A percentile compares a stretch with the other conserved stretches of the same genome.
phyloP scores from a whole-genome alignment of 169 alveolate genomes.

The Cryptosporidium tyzzeri region DNA sequence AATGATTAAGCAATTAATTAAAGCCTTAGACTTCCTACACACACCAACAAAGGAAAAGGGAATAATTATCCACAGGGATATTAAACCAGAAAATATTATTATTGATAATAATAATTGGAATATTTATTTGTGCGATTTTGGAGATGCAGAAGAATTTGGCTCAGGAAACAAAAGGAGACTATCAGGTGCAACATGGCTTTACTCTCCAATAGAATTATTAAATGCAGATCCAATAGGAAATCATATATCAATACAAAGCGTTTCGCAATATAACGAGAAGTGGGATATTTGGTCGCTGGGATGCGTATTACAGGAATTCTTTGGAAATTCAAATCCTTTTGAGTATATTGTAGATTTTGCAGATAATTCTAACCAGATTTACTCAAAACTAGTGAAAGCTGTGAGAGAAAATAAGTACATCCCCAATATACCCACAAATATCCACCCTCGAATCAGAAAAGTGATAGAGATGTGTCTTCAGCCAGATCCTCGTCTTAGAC shows the following conservation, averaged over 20 bases:
- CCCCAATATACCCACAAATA: slow-evolving; percentile 40
- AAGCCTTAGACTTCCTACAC: slow-evolving; percentile 85
- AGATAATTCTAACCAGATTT: slow-evolving; percentile 82
- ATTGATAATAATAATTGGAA: slow-evolving; percentile 82
- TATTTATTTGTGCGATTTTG: slow-evolving; percentile 87
- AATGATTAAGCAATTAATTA: slow-evolving; percentile 90
- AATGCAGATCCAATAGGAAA: slow-evolving; percentile 82
- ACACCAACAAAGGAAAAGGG: slow-evolving; percentile 84
- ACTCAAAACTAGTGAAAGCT: slow-evolving; percentile 82
- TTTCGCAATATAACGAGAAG: slow-evolving; percentile 79
- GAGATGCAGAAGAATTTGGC: slow-evolving; percentile 87
- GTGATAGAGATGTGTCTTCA: slow-evolving; percentile 47
- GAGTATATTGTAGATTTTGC: slow-evolving; percentile 83
- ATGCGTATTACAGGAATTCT: slow-evolving; percentile 87
- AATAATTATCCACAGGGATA: slow-evolving; percentile 85
- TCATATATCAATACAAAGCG: slow-evolving; percentile 43
- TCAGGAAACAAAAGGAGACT: slow-evolving; percentile 84
- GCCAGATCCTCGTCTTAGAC: slow-evolving; percentile 53
- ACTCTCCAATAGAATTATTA: slow-evolving; percentile 91
- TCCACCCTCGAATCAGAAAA: slow-evolving; percentile 43
- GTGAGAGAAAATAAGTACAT: slow-evolving; percentile 73
- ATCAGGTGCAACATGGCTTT: slow-evolving; percentile 93
- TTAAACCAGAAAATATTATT: slow-evolving; percentile 87
- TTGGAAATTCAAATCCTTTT: slow-evolving; percentile 85
- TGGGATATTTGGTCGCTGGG: slow-evolving; percentile 91